Evolutionary conservation across 2,329 filamentous ascomycete species (phyloP).

Genomic region (Penicillium sp.): DNA sequence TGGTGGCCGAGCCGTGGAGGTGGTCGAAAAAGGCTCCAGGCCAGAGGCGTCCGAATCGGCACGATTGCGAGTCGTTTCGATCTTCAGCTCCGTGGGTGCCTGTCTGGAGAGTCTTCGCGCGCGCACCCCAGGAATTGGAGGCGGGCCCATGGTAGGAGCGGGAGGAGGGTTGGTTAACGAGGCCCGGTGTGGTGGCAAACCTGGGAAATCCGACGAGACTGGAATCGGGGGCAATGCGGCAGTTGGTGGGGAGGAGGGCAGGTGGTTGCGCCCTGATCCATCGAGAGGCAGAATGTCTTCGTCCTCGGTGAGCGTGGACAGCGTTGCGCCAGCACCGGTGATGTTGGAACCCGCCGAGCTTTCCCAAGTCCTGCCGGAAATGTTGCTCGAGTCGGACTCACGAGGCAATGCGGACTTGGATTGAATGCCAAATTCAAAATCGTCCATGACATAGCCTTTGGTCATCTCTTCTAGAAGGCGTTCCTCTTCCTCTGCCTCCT

Average conservation of each 20-base stretch:
- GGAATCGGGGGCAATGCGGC: conserved; percentile 48
- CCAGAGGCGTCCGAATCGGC: conserved; percentile 28
- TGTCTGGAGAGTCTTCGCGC: conserved; percentile 79
- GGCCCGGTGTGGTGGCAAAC: conserved; percentile 23
- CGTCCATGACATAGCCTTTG: conserved; percentile 77
- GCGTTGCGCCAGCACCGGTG: conserved; percentile 67
- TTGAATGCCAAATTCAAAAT: conserved; percentile 75
- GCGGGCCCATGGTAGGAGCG: conserved; percentile 24
- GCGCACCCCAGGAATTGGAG: conserved; percentile 61
- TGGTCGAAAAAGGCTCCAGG: conserved; percentile 33
- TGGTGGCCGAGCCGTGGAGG: conserved; percentile 27
- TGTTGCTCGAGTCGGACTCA: conserved; percentile 79
- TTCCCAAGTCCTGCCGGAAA: conserved; percentile 79
- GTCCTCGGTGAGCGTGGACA: conserved; percentile 75
- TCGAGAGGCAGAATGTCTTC: conserved; percentile 47
- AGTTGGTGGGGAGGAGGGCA: conserved; percentile 40
- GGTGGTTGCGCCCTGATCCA: conserved; percentile 36
- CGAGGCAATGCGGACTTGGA: conserved; percentile 71
- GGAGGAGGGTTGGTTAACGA: conserved; percentile 21
- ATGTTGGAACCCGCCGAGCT: conserved; percentile 76
- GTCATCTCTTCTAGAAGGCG: conserved; percentile 86
- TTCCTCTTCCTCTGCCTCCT: conserved; percentile 74
- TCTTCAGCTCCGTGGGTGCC: conserved; percentile 81
- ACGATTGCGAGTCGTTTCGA: conserved; percentile 67
- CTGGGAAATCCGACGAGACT: conserved; percentile 49